Evolutionary conservation across 805 yeast species (phyloP).

Genomic region (Starmerella powellii): DNA sequence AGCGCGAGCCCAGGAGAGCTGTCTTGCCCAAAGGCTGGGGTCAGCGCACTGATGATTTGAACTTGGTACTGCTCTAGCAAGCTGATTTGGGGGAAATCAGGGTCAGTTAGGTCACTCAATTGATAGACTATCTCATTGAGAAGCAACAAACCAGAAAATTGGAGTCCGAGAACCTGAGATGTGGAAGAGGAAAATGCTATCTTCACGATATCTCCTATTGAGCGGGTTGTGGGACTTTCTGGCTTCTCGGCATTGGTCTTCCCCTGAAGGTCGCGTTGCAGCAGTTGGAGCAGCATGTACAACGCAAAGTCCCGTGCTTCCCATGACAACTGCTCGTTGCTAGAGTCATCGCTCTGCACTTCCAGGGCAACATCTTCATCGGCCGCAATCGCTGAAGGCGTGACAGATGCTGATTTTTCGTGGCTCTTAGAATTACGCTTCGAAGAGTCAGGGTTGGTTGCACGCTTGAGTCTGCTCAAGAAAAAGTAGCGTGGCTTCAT

Average conservation of each 20-base stretch:
- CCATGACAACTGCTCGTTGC: slow-evolving; percentile 34
- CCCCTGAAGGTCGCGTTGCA: slow-evolving; percentile 20
- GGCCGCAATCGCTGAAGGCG: slow-evolving; percentile 34
- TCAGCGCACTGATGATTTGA: slow-evolving; percentile 75
- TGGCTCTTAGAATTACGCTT: not conserved
- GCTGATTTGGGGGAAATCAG: slow-evolving; percentile 56
- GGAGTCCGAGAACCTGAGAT: slow-evolving; percentile 47
- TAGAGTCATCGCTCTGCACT: slow-evolving; percentile 18
- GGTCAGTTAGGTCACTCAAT: slow-evolving; percentile 54
- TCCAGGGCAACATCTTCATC: slow-evolving; percentile 31
- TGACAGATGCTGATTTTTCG: slow-evolving; percentile 8
- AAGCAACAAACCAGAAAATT: slow-evolving; percentile 53
- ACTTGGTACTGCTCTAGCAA: slow-evolving; percentile 89
- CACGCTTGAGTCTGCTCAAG: slow-evolving; percentile 1
- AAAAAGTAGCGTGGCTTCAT: slow-evolving; percentile 25
- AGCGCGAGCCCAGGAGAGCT: slow-evolving; percentile 64
- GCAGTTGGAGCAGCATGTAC: slow-evolving; percentile 27
- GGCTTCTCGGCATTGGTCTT: slow-evolving; percentile 20
- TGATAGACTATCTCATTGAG: slow-evolving; percentile 50
- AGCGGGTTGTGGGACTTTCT: slow-evolving; percentile 21
- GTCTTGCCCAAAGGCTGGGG: slow-evolving; percentile 70
- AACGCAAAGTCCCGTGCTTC: slow-evolving; percentile 33
- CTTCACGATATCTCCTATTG: slow-evolving; percentile 50
- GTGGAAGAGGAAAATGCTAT: slow-evolving; percentile 75
- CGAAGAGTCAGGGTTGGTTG: not conserved